Evolutionary conservation across 1,139 yeast species (phyloP).

Genomic region (Taphrina confusa): DNA sequence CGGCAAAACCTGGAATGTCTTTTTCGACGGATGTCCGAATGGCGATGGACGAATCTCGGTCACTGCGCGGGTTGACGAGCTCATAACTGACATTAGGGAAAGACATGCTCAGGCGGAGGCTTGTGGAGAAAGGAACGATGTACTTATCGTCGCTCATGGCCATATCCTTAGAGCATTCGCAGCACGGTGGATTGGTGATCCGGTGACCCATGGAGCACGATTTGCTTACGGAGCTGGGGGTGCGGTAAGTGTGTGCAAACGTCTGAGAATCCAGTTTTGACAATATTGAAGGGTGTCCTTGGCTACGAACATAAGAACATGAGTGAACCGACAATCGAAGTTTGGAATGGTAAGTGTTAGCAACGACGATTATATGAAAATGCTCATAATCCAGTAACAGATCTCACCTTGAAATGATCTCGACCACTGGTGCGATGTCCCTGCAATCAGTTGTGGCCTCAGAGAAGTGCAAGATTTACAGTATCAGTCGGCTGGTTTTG

Average conservation of each 20-base stretch:
- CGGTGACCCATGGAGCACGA: constrained; percentile 66
- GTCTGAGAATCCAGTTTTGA: background rate
- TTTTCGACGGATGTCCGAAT: constrained; percentile 90
- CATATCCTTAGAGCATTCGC: constrained; percentile 88
- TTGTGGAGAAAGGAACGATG: constrained; percentile 62
- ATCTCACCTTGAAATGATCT: constrained; percentile 10
- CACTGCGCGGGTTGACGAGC: constrained; percentile 65
- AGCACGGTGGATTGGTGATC: constrained; percentile 75
- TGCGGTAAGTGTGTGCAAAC: constrained; percentile 52
- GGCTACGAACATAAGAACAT: constrained; percentile 80
- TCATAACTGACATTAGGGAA: constrained; percentile 57
- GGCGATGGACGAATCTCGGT: constrained; percentile 74
- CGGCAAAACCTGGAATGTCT: constrained; percentile 78
- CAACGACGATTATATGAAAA: background rate
- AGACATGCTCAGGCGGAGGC: constrained; percentile 64
- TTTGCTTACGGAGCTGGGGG: constrained; percentile 93
- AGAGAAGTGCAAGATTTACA: too few relatives aligned
- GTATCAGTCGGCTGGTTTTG: too few relatives aligned
- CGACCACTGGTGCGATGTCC: too few relatives aligned
- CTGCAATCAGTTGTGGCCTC: too few relatives aligned
- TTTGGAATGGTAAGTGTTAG: constrained; percentile 15
- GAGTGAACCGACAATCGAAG: constrained; percentile 53
- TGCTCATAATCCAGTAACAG: background rate
- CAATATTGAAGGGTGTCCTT: constrained; percentile 59
- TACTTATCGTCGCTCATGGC: constrained; percentile 87